Evolutionary conservation across 2,329 filamentous ascomycete genomes (phyloP).

Genomic region (Pyrenophora teres): DNA sequence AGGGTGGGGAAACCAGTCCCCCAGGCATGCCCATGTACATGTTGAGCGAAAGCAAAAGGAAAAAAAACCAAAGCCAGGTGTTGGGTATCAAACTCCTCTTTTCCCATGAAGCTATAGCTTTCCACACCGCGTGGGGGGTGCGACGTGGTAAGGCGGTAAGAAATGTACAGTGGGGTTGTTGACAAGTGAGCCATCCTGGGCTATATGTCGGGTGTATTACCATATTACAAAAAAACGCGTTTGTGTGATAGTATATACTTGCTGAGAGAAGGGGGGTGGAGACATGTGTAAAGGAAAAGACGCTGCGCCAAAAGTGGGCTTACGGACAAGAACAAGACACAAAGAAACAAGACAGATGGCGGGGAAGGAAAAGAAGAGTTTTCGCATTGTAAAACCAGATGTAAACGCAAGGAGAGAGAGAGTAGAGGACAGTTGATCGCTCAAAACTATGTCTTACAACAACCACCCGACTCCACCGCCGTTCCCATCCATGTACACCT

Average conservation of each 20-base stretch:
- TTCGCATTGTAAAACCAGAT: background rate
- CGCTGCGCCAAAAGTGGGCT: no score
- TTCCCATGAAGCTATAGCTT: background rate
- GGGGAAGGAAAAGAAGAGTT: slow-evolving; percentile 2
- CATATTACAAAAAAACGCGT: background rate
- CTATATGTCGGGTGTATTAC: slow-evolving; percentile 2
- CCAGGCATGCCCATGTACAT: background rate
- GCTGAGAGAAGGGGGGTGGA: background rate
- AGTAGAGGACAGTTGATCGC: slow-evolving; percentile 18
- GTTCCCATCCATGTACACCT: slow-evolving; percentile 4
- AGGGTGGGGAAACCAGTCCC: background rate
- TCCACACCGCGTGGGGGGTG: no score
- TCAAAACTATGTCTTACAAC: slow-evolving; percentile 25
- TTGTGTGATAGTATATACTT: background rate
- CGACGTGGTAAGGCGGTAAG: background rate
- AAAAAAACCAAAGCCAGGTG: background rate
- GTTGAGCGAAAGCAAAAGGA: background rate
- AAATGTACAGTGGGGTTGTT: background rate
- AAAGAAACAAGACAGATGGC: slow-evolving; percentile 3
- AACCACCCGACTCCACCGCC: slow-evolving; percentile 6
- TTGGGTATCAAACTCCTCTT: slow-evolving; percentile 1
- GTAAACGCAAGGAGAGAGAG: slow-evolving; percentile 4
- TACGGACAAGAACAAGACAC: background rate
- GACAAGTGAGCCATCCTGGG: slow-evolving; percentile 7
- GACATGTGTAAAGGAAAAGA: background rate